A percentile compares a stretch with the other conserved stretches of the same genome.
phyloP scores from a whole-genome alignment of 164 flowering plant species.

The Tetracentron sinense region DNA sequence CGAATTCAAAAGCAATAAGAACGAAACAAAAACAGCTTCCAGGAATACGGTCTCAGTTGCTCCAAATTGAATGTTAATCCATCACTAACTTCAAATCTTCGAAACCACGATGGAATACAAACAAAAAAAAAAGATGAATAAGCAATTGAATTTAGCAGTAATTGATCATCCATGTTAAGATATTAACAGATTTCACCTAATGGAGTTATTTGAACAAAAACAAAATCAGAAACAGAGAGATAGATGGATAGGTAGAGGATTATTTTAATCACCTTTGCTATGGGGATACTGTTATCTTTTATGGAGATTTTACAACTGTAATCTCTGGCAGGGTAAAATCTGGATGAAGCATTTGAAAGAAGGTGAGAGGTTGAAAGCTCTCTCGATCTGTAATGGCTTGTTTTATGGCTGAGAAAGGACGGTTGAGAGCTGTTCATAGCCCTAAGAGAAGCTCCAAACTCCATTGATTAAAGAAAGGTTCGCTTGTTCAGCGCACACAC shows the following conservation, averaged over 20 bases:
- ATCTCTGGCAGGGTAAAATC: neutral
- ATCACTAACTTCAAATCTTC: too few relatives aligned
- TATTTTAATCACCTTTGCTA: slow-evolving; percentile 7
- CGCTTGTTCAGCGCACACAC: too few relatives aligned
- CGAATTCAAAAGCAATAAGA: too few relatives aligned
- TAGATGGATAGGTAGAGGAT: neutral
- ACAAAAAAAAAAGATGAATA: too few relatives aligned
- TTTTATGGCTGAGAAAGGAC: neutral
- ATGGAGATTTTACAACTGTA: slow-evolving; percentile 7
- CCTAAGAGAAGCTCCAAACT: slow-evolving; percentile 13
- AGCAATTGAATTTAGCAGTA: too few relatives aligned
- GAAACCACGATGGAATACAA: too few relatives aligned
- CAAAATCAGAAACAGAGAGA: neutral
- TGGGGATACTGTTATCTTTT: neutral
- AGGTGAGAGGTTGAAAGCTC: neutral
- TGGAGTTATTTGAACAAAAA: neutral
- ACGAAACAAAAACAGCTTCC: too few relatives aligned
- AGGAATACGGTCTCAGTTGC: too few relatives aligned
- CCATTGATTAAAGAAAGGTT: slow-evolving; percentile 11
- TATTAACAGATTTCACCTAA: neutral
- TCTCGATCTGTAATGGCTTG: neutral
- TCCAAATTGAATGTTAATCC: too few relatives aligned
- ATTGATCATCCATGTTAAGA: too few relatives aligned
- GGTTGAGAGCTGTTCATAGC: slow-evolving; percentile 7
- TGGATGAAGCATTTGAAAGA: slow-evolving; percentile 4